Evolutionary conservation across 441 rosid genomes (phyloP).

Genomic region (Erodium moschatum): DNA sequence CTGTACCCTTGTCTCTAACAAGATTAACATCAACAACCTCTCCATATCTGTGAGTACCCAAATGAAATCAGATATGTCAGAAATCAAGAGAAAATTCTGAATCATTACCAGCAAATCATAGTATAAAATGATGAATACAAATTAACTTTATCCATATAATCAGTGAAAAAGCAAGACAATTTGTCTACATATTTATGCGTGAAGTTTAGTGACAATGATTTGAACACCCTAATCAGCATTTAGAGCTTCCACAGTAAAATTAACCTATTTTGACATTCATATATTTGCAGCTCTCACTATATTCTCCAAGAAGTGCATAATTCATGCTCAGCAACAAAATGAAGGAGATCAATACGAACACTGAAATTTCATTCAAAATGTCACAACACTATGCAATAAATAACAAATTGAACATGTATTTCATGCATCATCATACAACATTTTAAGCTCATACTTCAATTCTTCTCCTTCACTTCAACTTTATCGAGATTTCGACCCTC

Average conservation of each 20-base stretch:
- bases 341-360: background rate
- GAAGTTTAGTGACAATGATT: background rate
- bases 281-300: background rate
- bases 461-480: background rate
- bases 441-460: background rate
- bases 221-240: background rate
- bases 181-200: background rate
- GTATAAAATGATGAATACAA: background rate
- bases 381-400: background rate
- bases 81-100: background rate
- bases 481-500: background rate
- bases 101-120: background rate
- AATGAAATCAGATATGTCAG: background rate
- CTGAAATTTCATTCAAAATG: background rate
- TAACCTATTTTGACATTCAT: background rate
- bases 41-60: conserved; percentile 42
- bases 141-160: background rate
- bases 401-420: background rate
- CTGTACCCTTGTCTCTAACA: conserved; percentile 79
- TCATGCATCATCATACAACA: background rate
- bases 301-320: background rate
- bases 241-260: background rate
- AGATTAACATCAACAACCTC: conserved; percentile 89
- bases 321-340: background rate
- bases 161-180: background rate